Base-by-base conservation (phyloP, 345 rosid species). In the Erysimum cheiranthoides region DNA sequence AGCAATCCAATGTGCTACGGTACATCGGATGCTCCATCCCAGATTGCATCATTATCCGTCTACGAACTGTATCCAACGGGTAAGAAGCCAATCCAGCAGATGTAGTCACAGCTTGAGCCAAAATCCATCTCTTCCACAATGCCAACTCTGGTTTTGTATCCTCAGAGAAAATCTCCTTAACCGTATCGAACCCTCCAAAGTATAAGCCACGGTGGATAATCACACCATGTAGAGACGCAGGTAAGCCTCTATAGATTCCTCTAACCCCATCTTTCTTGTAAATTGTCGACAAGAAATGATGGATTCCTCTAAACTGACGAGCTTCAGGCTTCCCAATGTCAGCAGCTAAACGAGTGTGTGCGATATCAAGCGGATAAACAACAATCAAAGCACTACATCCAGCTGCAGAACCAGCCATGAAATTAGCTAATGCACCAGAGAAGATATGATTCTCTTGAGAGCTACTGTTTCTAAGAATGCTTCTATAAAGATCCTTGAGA, bases 21-120 rank as follows among this genome's bases (percentile, higher is more conserved):
- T 90, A 95, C 96, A 88, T 85, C 3, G 88, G 96, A 52, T 78
- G 81, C 64, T 92, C 91, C 70, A 89, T 68, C 43, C 99, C 97
- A 3, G 98, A 90, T 57, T 95, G 96, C 97, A 92, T 95, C 99
- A 95, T 95, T 85, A 95, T 90, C 80, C 97, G 79, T 66, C 97
- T 86, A 61, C 99, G 79, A 52, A 92, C 97, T 28, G 97, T 92
- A 76, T 90, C 98, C 69, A 92, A 67, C 17, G 97, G 97, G 71
- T 95, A 95, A 4, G 96, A 95, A 66, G 88, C 61, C 74, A 92
- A 66, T n/a, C 97, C 98, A 32, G 97, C 93, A 38, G 96, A 87
- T 2, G 97, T 88, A 10, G 97, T 90, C 42, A 92, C 97, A 12
- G 83, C 93, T 83, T 89, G 99, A 46, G 99, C 97, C 74, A 88